These are phyloP conservation scores for Claviceps sp. DNA, from an alignment of 2,329 filamentous ascomycete species.

Conservation along the genomic window DNA sequence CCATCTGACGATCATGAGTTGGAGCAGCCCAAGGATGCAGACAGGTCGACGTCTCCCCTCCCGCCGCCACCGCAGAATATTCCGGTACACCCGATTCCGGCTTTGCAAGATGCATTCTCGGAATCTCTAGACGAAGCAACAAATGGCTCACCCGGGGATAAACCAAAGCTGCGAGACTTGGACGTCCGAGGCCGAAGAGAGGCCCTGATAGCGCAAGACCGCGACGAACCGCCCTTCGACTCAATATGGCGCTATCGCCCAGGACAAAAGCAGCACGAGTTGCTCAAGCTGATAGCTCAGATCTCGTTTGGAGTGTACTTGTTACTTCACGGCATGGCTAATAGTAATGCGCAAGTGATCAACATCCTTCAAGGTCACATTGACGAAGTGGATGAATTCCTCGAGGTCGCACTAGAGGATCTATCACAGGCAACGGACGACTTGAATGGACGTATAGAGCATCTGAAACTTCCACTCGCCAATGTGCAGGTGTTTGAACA, in stretches of 20 bases:
- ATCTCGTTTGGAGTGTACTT: slow-evolving; percentile 90
- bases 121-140: slow-evolving; percentile 67
- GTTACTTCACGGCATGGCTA: slow-evolving; percentile 71
- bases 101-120: slow-evolving; percentile 70
- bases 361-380: slow-evolving; percentile 84
- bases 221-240: slow-evolving; percentile 58
- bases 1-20: background rate
- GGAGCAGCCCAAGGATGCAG: background rate
- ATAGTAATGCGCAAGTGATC: slow-evolving; percentile 78
- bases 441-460: slow-evolving; percentile 65
- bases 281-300: slow-evolving; percentile 83
- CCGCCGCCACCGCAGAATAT: slow-evolving; percentile 10
- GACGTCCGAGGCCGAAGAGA: slow-evolving; percentile 51
- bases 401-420: slow-evolving; percentile 77
- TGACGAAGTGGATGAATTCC: slow-evolving; percentile 82
- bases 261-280: slow-evolving; percentile 68
- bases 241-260: slow-evolving; percentile 64
- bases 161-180: slow-evolving; percentile 39
- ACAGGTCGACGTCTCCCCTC: slow-evolving; percentile 8
- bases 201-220: slow-evolving; percentile 51
- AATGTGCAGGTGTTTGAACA: slow-evolving; percentile 73
- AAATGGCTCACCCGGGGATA: slow-evolving; percentile 27
- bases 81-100: slow-evolving; percentile 52
- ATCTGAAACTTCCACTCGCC: slow-evolving; percentile 69
- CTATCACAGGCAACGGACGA: slow-evolving; percentile 67